phyloP scores from a whole-genome alignment of 345 rosid genomes.

The Eucalyptus pauciflora region DNA sequence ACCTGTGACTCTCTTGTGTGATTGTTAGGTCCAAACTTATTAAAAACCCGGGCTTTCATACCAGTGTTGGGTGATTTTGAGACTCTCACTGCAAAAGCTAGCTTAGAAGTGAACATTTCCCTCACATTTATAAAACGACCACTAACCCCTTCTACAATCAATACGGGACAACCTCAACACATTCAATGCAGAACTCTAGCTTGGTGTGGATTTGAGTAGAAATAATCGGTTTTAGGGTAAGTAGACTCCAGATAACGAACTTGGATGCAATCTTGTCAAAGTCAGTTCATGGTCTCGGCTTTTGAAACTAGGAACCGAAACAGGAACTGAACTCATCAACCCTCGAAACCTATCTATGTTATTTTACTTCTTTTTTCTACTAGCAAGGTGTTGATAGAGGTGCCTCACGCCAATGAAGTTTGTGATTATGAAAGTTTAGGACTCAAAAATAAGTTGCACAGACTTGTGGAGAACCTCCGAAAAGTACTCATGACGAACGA shows the following conservation, averaged over 20 bases:
- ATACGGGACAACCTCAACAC: background rate
- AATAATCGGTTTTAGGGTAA: background rate
- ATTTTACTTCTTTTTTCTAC: background rate
- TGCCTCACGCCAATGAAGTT: background rate
- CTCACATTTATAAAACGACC: too few relatives aligned
- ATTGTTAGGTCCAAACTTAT: too few relatives aligned
- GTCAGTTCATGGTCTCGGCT: accelerated
- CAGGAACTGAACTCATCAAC: background rate
- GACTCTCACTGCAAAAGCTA: accelerated
- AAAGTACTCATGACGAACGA: background rate
- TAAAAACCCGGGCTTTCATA: too few relatives aligned
- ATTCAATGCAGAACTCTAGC: background rate
- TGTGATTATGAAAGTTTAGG: background rate
- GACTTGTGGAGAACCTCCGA: background rate
- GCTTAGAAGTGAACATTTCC: too few relatives aligned
- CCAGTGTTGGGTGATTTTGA: too few relatives aligned
- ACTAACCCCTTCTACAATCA: too few relatives aligned
- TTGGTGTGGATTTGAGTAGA: background rate
- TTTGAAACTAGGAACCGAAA: background rate
- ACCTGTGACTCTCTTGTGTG: accelerated
- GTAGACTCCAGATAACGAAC: background rate
- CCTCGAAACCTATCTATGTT: background rate
- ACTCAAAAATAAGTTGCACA: background rate
- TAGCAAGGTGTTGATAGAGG: background rate
- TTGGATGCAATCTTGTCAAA: background rate